These are phyloP conservation scores for Heimioporus sp. DNA, from an alignment of 768 basidiomycete species.

Conservation along the genomic window DNA sequence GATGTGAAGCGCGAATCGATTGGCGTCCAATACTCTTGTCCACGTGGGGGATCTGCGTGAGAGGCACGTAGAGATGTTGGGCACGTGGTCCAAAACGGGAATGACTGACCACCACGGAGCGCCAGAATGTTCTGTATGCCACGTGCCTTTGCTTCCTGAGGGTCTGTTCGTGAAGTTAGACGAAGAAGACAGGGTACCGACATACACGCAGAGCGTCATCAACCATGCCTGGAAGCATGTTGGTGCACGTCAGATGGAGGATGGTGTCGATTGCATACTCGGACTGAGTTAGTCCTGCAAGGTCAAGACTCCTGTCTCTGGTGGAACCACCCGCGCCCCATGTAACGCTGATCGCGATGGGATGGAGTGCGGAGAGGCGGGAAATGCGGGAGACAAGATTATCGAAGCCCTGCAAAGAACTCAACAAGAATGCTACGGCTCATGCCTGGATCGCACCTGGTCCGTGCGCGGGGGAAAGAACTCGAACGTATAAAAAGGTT, in stretches of 20 bases:
- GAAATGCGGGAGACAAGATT: slow-evolving; percentile 88
- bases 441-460: slow-evolving; percentile 48
- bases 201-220: slow-evolving; percentile 81
- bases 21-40: slow-evolving; percentile 91
- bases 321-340: slow-evolving; percentile 98
- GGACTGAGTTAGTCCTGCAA: slow-evolving; percentile 74
- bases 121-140: slow-evolving; percentile 91
- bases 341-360: slow-evolving; percentile 87
- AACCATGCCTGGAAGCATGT: slow-evolving; percentile 88
- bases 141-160: slow-evolving; percentile 72
- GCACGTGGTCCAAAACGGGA: not conserved
- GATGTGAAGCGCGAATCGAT: slow-evolving; percentile 81
- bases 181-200: not conserved
- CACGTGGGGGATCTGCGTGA: slow-evolving; percentile 80
- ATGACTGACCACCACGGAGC: slow-evolving; percentile 75
- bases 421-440: not conserved
- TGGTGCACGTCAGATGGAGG: slow-evolving; percentile 95
- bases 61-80: not conserved
- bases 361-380: slow-evolving; percentile 71
- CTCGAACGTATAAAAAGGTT: slow-evolving; percentile 91
- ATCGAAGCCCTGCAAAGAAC: slow-evolving; percentile 68
- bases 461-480: slow-evolving; percentile 97
- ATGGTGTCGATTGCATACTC: slow-evolving; percentile 82
- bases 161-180: slow-evolving; percentile 1
- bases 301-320: slow-evolving; percentile 80